Evolutionary conservation across 176 grass and related monocot species (phyloP).

Genomic region (Triticum monococcum): DNA sequence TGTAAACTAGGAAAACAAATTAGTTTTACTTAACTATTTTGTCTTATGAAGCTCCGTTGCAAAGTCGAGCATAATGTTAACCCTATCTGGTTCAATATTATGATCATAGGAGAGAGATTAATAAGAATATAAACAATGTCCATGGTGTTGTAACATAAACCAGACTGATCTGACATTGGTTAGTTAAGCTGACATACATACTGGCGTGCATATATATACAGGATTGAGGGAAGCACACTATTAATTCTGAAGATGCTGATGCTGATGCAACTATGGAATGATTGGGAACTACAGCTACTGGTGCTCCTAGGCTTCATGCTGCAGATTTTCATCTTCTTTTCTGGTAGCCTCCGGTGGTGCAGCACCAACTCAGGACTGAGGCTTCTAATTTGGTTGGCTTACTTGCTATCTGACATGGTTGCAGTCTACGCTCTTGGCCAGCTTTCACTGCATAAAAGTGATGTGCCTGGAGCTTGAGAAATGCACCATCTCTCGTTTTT

Average conservation of each 20-base stretch:
- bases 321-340: background rate
- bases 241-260: background rate
- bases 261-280: background rate
- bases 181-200: too few species aligned
- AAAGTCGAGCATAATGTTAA: too few species aligned
- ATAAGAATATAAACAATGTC: too few species aligned
- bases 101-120: too few species aligned
- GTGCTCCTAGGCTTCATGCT: background rate
- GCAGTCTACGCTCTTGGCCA: background rate
- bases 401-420: background rate
- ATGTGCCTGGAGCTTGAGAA: background rate
- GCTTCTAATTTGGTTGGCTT: background rate
- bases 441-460: background rate
- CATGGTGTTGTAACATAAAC: too few species aligned
- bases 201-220: background rate
- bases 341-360: background rate
- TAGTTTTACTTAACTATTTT: too few species aligned
- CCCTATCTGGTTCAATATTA: too few species aligned
- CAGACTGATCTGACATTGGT: too few species aligned
- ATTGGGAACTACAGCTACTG: background rate
- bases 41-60: too few species aligned
- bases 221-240: background rate
- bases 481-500: background rate
- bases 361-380: background rate
- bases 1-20: too few species aligned